phyloP scores from a whole-genome alignment of 169 alveolate genomes.

The Cryptosporidium viatorum region DNA sequence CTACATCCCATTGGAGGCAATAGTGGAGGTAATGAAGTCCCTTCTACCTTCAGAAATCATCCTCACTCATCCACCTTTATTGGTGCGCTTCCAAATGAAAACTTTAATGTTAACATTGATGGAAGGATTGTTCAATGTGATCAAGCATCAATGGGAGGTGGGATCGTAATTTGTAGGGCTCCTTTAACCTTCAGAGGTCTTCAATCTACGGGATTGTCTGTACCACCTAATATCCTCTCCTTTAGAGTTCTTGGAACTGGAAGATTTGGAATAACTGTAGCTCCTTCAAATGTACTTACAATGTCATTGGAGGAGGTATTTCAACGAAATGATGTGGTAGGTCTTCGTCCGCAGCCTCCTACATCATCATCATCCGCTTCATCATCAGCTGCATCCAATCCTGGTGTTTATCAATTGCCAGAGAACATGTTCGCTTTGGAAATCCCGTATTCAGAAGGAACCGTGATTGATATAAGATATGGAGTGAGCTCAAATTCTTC shows the following conservation, averaged over 20 bases:
- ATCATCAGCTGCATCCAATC: constrained; percentile 68
- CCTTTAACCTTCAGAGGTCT: constrained; percentile 88
- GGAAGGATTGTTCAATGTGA: constrained; percentile 45
- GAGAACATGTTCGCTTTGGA: constrained; percentile 69
- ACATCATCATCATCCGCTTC: constrained; percentile 81
- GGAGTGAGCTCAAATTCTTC: constrained; percentile 66
- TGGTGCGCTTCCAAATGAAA: constrained; percentile 37
- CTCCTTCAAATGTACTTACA: constrained; percentile 90
- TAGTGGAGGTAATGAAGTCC: constrained; percentile 3
- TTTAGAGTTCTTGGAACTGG: constrained; percentile 87
- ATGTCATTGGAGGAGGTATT: constrained; percentile 87
- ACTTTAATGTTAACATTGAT: constrained; percentile 54
- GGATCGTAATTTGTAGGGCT: constrained; percentile 89
- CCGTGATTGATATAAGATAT: constrained; percentile 67
- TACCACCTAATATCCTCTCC: constrained; percentile 81
- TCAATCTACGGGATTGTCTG: constrained; percentile 76
- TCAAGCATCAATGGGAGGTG: constrained; percentile 82
- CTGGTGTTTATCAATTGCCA: constrained; percentile 15
- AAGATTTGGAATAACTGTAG: constrained; percentile 92
- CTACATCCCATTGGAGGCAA: background rate
- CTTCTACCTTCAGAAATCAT: constrained; percentile 34
- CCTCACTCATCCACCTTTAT: constrained; percentile 63
- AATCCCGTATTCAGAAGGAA: constrained; percentile 51
- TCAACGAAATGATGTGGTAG: constrained; percentile 92
- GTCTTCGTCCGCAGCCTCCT: constrained; percentile 84